Evolutionary conservation across 257 asterid genomes (phyloP).

Genomic region (Solanum corneliomulleri): DNA sequence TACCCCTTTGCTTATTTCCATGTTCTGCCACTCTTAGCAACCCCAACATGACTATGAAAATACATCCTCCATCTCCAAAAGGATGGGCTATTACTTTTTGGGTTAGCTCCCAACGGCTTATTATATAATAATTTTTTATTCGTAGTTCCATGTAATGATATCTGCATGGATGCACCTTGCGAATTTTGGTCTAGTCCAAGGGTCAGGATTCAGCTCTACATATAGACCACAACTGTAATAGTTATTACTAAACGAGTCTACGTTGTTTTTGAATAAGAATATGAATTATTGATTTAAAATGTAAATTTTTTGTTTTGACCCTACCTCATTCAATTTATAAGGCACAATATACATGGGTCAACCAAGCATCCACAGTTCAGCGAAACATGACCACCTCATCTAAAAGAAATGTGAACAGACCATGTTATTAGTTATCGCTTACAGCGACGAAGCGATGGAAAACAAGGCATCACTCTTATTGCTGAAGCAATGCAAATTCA

Average conservation of each 20-base stretch:
- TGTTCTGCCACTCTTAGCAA: not conserved
- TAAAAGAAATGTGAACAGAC: not conserved
- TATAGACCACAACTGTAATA: not conserved
- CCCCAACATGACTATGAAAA: not conserved
- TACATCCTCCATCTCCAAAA: not conserved
- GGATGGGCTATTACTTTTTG: not conserved
- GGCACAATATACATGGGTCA: not conserved
- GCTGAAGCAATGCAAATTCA: not conserved
- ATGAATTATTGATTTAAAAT: not conserved
- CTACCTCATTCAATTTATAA: not conserved
- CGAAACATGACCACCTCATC: not conserved
- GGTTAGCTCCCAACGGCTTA: not conserved
- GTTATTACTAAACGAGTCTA: not conserved
- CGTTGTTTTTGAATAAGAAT: not conserved
- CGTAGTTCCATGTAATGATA: not conserved
- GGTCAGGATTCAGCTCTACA: not conserved
- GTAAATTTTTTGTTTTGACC: not conserved
- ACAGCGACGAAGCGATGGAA: not conserved
- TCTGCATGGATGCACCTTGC: not conserved
- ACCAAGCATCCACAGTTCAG: not conserved
- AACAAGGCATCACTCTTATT: not conserved
- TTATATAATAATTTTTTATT: not conserved
- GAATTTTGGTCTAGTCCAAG: not conserved
- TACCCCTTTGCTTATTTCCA: not conserved
- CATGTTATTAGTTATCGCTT: not conserved